Percentiles rank a stretch among this genome's conserved stretches.
These are phyloP conservation scores for Phytophthora boehmeriae DNA, from an alignment of 352 stramenopile species.

Conservation along the genomic window DNA sequence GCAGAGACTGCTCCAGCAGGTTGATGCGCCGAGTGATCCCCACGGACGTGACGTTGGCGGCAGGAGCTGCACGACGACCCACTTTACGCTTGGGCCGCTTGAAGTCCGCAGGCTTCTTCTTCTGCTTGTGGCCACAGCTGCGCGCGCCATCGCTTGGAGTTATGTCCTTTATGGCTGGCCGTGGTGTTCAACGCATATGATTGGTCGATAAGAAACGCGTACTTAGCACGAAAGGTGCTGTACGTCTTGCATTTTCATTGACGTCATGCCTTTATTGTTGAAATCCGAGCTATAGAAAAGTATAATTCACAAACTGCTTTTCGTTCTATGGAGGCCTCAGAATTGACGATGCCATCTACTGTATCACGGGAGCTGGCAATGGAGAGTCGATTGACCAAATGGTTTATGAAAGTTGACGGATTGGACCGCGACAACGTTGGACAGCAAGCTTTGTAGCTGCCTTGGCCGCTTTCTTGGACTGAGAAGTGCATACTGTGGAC, in stretches of 20 bases:
- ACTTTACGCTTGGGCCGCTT: constrained; percentile 90
- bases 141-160: constrained; percentile 49
- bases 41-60: constrained; percentile 83
- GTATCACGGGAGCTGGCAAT: constrained; percentile 39
- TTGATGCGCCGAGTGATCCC: constrained; percentile 80
- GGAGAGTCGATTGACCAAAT: constrained; percentile 42
- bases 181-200: neutral
- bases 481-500: constrained; percentile 50
- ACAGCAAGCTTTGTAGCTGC: constrained; percentile 39
- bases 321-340: constrained; percentile 47
- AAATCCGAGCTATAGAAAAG: neutral
- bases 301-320: neutral
- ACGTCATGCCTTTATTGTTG: neutral
- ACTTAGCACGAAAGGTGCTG: constrained; percentile 60
- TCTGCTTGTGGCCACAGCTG: constrained; percentile 53
- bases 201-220: too few relatives aligned
- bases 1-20: constrained; percentile 78
- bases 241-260: constrained; percentile 37
- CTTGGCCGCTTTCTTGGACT: constrained; percentile 41
- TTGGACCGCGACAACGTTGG: constrained; percentile 68
- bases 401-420: constrained; percentile 63
- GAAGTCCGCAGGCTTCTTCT: constrained; percentile 90
- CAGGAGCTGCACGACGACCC: constrained; percentile 61
- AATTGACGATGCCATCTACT: constrained; percentile 75
- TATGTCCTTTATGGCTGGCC: neutral